Evolutionary conservation across 2,329 filamentous ascomycete genomes (phyloP).

Genomic region (Fusarium tuaranense): DNA sequence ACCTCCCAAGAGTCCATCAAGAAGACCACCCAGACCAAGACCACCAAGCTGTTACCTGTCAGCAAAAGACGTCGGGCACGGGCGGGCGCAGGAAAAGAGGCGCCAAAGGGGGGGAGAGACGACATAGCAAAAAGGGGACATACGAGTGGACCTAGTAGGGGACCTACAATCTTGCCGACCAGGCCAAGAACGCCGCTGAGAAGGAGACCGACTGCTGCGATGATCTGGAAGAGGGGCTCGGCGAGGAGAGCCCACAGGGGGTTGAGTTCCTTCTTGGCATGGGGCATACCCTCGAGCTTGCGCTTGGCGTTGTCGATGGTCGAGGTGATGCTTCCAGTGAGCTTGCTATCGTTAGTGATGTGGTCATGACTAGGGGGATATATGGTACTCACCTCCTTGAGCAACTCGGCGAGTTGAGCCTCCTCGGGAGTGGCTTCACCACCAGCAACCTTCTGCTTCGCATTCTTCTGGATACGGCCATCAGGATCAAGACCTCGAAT

Average conservation of each 20-base stretch:
- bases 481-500: constrained; percentile 92
- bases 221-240: constrained; percentile 92
- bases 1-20: constrained; percentile 82
- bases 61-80: constrained; percentile 13
- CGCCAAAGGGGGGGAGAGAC: background rate
- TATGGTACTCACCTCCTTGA: constrained; percentile 74
- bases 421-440: constrained; percentile 79
- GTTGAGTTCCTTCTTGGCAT: constrained; percentile 94
- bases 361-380: background rate
- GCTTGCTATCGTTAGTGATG: constrained; percentile 50
- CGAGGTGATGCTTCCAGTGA: constrained; percentile 83
- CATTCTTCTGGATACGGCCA: constrained; percentile 84
- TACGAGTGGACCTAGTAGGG: constrained; percentile 32
- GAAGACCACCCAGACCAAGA: constrained; percentile 83
- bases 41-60: constrained; percentile 68
- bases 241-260: constrained; percentile 86
- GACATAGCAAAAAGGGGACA: background rate
- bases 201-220: constrained; percentile 87
- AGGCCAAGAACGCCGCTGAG: constrained; percentile 86
- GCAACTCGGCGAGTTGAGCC: constrained; percentile 82
- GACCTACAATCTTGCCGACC: constrained; percentile 76
- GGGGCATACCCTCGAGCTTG: constrained; percentile 90
- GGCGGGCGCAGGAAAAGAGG: background rate
- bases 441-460: constrained; percentile 82
- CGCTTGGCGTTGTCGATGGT: constrained; percentile 90